Evolutionary conservation across 2,329 filamentous ascomycete species (phyloP), one percentile per base, ranked within the genome.

Genomic region (Pestalotiopsis fici): DNA sequence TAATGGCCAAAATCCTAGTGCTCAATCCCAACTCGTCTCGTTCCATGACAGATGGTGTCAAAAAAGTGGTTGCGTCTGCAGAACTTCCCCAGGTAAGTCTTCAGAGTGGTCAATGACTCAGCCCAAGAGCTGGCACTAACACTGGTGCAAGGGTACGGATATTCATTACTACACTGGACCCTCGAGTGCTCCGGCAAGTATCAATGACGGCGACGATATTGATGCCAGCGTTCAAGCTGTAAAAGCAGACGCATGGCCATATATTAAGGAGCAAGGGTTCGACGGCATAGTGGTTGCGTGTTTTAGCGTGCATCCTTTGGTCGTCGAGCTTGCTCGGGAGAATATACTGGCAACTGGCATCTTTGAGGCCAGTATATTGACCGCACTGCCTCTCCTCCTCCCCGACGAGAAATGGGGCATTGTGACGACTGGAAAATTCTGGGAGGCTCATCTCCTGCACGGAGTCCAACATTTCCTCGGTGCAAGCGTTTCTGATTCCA

Each of bases 241-340:
- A 63, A 81, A 91, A 18, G 80, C 83, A 1, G 83, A 88, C 68
- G 50, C 27, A 76, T 93, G 5, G 76, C 81, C 15, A 65, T 79
- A 18, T 43, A 77, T 43, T 28, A 77, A 69, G 69, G 68, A 79
- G 0, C 76, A 86, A 0, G 68, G 77, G 2, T 89, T 93, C 77
- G 90, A 96, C 75, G 94, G 86, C n/a, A 90, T 97, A 69, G 85
- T 98, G 0, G 87, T 98, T 2, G 94, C 94, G 23, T 98, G 95
- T 81, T 98, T 93, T 82, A 96, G 93, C 68, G 89, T 92, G 1
- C 94, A 98, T 75, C 90, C 92, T 0, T 86, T 98, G 0, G 93
- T 97, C 0, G 78, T 83, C 0, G 78, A 85, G 61, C 81, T 97
- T 15, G 70, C 1, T 73, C 31, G 31, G 77, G 64, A 79, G 5